Evolutionary conservation across 768 basidiomycete species (phyloP).

Genomic region (Chalciporus sphaerocephalus): DNA sequence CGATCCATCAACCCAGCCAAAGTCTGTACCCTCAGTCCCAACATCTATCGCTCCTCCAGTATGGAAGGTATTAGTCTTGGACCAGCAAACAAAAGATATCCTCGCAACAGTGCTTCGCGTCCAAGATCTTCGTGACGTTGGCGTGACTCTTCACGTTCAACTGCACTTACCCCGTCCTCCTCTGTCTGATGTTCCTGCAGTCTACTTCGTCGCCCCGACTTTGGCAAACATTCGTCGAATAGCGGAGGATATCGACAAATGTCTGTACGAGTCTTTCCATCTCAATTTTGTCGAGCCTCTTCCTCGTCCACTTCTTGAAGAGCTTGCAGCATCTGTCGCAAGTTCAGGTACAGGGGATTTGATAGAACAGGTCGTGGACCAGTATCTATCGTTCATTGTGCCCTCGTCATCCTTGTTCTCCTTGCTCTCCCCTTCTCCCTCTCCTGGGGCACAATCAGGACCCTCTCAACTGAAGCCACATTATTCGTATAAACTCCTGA

Average conservation of each 20-base stretch:
- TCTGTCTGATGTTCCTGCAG: slow-evolving; percentile 90
- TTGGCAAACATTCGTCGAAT: slow-evolving; percentile 82
- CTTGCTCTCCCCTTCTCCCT: slow-evolving; percentile 58
- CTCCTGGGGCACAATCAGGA: slow-evolving; percentile 32
- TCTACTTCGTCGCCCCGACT: slow-evolving; percentile 95
- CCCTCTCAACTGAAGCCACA: slow-evolving; percentile 36
- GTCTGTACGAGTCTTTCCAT: slow-evolving; percentile 88
- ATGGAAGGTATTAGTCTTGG: slow-evolving; percentile 95
- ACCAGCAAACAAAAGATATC: slow-evolving; percentile 94
- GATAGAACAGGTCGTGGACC: slow-evolving; percentile 88
- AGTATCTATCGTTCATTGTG: slow-evolving; percentile 93
- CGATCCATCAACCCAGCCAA: slow-evolving; percentile 11
- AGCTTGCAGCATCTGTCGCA: slow-evolving; percentile 86
- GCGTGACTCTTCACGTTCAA: slow-evolving; percentile 97
- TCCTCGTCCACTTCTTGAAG: slow-evolving; percentile 84
- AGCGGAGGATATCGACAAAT: slow-evolving; percentile 87
- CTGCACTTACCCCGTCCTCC: slow-evolving; percentile 85
- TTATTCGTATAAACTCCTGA: slow-evolving; percentile 81
- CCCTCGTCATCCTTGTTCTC: slow-evolving; percentile 94
- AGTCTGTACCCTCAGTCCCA: slow-evolving; percentile 43
- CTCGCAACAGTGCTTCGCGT: slow-evolving; percentile 93
- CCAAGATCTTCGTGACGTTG: slow-evolving; percentile 93
- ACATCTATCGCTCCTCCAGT: slow-evolving; percentile 67
- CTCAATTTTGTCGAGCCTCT: slow-evolving; percentile 94
- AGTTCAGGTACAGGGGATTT: slow-evolving; percentile 77